Conservation (phyloP, 2,329 filamentous ascomycete species). For the Penicillium occitanis region DNA sequence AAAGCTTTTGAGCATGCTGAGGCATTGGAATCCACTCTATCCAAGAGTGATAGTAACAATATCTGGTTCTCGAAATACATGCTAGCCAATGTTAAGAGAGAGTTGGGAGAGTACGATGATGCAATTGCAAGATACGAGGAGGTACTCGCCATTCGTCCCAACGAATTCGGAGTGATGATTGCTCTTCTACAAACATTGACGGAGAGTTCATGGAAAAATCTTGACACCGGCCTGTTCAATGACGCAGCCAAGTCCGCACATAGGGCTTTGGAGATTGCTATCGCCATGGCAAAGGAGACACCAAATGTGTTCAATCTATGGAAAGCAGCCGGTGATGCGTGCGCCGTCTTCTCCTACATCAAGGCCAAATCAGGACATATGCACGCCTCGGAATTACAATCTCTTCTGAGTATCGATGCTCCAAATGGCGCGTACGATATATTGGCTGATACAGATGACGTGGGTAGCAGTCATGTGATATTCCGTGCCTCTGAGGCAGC, state of each 20-base stretch:
- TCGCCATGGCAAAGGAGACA: constrained; percentile 59
- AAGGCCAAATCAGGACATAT: constrained; percentile 66
- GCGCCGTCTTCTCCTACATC: constrained; percentile 76
- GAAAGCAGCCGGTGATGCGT: constrained; percentile 89
- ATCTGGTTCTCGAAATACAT: constrained; percentile 97
- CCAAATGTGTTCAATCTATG: constrained; percentile 86
- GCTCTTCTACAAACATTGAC: constrained; percentile 85
- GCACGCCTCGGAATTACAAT: constrained; percentile 56
- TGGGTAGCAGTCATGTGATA: constrained; percentile 47
- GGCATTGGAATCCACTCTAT: constrained; percentile 63
- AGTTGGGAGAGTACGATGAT: constrained; percentile 84
- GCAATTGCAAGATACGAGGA: constrained; percentile 74
- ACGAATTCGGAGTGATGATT: constrained; percentile 83
- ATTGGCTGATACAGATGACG: constrained; percentile 68
- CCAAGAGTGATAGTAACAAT: constrained; percentile 61
- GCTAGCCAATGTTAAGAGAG: constrained; percentile 89
- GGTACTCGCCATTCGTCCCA: constrained; percentile 66
- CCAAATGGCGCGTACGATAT: constrained; percentile 57
- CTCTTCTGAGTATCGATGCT: constrained; percentile 58
- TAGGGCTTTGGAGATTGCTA: constrained; percentile 68
- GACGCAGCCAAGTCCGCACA: constrained; percentile 71
- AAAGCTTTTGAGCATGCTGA: constrained; percentile 87
- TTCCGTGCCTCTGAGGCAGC: constrained; percentile 35
- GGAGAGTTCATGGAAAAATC: constrained; percentile 72
- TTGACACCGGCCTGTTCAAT: constrained; percentile 84